Evolutionary conservation across 2,329 filamentous ascomycete species (phyloP), one percentile per base, ranked within the genome.

Genomic region (Drechslerella coelobrocha): DNA sequence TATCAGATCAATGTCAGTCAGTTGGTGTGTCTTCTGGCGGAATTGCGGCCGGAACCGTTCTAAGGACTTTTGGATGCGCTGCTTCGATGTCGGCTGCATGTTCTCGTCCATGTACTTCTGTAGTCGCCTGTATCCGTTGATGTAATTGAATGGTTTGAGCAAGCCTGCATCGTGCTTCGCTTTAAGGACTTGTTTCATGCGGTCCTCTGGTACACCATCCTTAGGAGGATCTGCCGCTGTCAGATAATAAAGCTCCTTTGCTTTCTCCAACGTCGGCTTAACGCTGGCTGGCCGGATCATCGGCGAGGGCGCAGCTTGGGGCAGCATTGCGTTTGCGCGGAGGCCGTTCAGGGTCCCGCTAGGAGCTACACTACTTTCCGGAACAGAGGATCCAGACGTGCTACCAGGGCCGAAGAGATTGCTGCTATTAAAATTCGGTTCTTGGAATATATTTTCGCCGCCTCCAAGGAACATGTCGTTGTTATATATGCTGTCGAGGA

Each of bases 141-240:
- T 91, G 79, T 99, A 99, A 81, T 97, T 97, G 84, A 99, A 99
- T 1, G 94, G 94, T 77, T 92, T 94, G 66, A 99, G 82, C 76
- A 99, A 84, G 1, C 94, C 94, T 0, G 94, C 94, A 75, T 97
- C 92, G 79, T 96, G 95, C 79, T 99, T 99, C 73, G 94, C 94
- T 78, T 89, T 90, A 62, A 99, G 85, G 5, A 99, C 86, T 75
- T 94, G 91, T 77, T 93, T 89, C 90, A 99, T 96, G 69, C 94
- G 89, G 78, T 96, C 91, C 79, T 97, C 92, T 10, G 94, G 92
- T 21, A 89, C 89, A 34, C 65, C 65, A 75, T 89, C 86, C 75
- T 91, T 86, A 56, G 91, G 91, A 1, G 94, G 94, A 78, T 99
- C 94, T 53, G 94, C 94, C 12, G 94, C 94, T 74, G 96, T 95